Evolutionary conservation across 1,139 yeast genomes (phyloP).

Genomic region (Arxiozyma telluris): DNA sequence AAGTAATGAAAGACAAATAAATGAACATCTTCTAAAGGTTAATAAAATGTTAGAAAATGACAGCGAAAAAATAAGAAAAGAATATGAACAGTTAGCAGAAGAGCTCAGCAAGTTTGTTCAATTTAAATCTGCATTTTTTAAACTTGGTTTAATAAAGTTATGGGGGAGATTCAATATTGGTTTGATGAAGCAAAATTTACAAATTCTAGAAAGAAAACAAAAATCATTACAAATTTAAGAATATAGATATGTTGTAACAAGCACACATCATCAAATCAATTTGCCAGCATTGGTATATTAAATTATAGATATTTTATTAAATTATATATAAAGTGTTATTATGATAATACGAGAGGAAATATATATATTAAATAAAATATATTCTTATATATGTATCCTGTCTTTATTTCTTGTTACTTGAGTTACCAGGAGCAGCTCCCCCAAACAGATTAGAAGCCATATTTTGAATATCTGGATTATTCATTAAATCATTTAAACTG

Average conservation of each 20-base stretch:
- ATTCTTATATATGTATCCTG: not conserved
- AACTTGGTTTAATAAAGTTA: constrained; percentile 23
- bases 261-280: not conserved
- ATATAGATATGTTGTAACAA: not conserved
- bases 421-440: constrained; percentile 12
- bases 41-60: constrained; percentile 10
- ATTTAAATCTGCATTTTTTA: constrained; percentile 39
- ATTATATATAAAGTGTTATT: too few relatives aligned
- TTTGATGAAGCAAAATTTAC: not conserved
- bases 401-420: not conserved
- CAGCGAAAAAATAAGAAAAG: constrained; percentile 19
- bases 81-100: constrained; percentile 53
- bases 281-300: not conserved
- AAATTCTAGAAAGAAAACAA: not conserved
- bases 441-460: constrained; percentile 49
- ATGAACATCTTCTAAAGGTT: constrained; percentile 23
- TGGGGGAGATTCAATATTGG: constrained; percentile 1
- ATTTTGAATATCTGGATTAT: constrained; percentile 66
- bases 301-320: not conserved
- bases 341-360: not conserved
- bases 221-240: not conserved
- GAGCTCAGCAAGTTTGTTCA: constrained; percentile 51
- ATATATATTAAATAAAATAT: too few relatives aligned
- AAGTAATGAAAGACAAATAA: constrained; percentile 30
- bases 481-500: constrained; percentile 62